phyloP scores from a whole-genome alignment of 2,329 filamentous ascomycete species.

The Arthrobotrys megalospora region DNA sequence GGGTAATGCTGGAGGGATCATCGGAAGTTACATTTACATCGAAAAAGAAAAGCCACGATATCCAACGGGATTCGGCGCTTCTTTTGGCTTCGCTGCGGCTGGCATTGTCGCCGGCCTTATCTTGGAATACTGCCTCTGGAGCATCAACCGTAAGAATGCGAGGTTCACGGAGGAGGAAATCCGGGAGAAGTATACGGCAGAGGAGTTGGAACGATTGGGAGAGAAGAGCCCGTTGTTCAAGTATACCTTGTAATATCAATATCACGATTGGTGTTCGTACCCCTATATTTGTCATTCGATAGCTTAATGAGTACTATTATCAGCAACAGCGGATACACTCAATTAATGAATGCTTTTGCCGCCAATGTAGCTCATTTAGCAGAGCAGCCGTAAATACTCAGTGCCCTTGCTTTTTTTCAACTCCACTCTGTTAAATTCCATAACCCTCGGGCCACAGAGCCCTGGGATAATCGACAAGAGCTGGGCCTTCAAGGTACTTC shows the following conservation, averaged over 20 bases:
- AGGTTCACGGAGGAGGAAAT: constrained; percentile 64
- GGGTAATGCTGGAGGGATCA: constrained; percentile 67
- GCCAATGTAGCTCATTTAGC: no score
- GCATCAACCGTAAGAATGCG: constrained; percentile 64
- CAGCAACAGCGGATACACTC: no score
- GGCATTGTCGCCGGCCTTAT: constrained; percentile 59
- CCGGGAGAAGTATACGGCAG: constrained; percentile 64
- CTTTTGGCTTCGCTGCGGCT: constrained; percentile 64
- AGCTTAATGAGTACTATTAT: no score
- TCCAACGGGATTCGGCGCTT: constrained; percentile 66
- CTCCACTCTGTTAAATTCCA: no score
- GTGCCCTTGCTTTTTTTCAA: no score
- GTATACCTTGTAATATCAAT: constrained; percentile 64
- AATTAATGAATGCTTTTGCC: no score
- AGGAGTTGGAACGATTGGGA: constrained; percentile 66
- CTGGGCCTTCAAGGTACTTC: no score
- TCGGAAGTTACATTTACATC: constrained; percentile 66
- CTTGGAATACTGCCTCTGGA: constrained; percentile 62
- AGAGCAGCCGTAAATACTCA: no score
- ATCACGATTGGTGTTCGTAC: no score
- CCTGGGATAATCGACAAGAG: no score
- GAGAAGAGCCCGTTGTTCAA: constrained; percentile 66
- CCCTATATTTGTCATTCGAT: no score
- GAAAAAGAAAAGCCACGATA: constrained; percentile 66
- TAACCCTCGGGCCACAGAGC: no score